Base-by-base conservation (phyloP, 805 yeast species). In the Kodamaea kaohsiungensis region DNA sequence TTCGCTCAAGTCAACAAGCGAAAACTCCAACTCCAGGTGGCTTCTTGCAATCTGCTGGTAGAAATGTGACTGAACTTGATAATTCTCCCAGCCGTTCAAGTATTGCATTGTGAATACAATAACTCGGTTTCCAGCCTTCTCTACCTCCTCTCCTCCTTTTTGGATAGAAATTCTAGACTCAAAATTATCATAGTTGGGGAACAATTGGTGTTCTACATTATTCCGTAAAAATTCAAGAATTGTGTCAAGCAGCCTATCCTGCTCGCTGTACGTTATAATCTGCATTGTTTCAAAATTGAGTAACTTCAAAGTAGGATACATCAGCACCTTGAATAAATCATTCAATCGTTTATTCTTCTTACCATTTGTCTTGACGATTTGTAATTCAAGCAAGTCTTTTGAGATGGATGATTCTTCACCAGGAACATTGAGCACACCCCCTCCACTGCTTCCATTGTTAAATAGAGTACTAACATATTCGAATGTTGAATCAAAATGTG, bases 291-390 rank as follows among this genome's bases (percentile, higher is more conserved):
- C 67, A 48, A 70, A 69, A 35, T 77, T 66, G 55, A 80, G 77
- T 35, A 84, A 61, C 58, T 77, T 75, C 49, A 85, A 54, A 0
- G 79, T 70, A 1, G 89, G 89, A 61, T 72, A 85, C 16, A 72
- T 74, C 9, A 59, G 55, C 2, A 84, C 68, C 13, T 62, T 60
- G 54, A 82, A 81, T 48, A 75, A 63, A 35, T 59, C 60, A 39
- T 76, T 66, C 6, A 81, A 65, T 15, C 73, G 62, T 38, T 61
- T 64, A 57, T 66, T 66, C 13, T 40, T 38, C n/a, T 59, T 55
- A 1, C 67, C 72, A 48, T 75, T 66, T 5, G 69, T 59, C 53
- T 70, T 70, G 25, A 72, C 46, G 0, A 72, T 47, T 56, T 75
- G 80, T 18, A 76, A 64, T 4, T 22, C 25, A 22, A 22, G 25